phyloP scores from a whole-genome alignment of 768 basidiomycete species.

The Naganishia antarctica region DNA sequence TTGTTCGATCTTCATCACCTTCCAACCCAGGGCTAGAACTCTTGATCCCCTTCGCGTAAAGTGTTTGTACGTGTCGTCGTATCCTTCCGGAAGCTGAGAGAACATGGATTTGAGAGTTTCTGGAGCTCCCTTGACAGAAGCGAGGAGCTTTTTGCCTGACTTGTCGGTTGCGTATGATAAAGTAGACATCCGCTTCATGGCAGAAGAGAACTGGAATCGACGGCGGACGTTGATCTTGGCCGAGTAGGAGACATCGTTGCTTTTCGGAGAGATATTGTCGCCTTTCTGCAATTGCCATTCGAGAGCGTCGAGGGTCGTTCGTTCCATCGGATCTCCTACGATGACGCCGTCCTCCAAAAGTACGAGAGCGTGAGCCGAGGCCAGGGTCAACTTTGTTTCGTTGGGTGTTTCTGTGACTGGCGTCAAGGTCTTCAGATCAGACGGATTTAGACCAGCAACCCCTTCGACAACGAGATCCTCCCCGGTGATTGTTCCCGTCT shows the following conservation, averaged over 20 bases:
- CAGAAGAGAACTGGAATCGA: constrained; percentile 96
- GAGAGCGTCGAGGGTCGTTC: constrained; percentile 84
- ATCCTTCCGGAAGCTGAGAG: constrained; percentile 63
- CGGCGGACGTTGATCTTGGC: constrained; percentile 67
- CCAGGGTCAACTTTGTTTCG: constrained; percentile 80
- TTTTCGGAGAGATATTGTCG: constrained; percentile 66
- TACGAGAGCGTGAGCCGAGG: constrained; percentile 91
- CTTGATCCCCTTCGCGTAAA: constrained; percentile 89
- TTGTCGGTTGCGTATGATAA: constrained; percentile 54
- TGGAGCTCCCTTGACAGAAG: constrained; percentile 87
- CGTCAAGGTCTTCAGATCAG: constrained; percentile 63
- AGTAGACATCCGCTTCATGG: constrained; percentile 96
- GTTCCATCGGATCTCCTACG: constrained; percentile 99
- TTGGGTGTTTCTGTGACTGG: constrained; percentile 69
- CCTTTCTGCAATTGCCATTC: constrained; percentile 74
- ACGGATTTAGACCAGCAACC: constrained; percentile 70
- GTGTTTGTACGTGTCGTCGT: constrained; percentile 92
- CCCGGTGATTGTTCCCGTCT: constrained; percentile 97
- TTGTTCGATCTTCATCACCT: constrained; percentile 69
- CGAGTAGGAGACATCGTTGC: constrained; percentile 52
- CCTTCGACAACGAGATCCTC: constrained; percentile 93
- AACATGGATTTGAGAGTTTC: constrained; percentile 94
- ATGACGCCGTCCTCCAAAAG: constrained; percentile 86
- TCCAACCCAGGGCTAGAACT: constrained; percentile 84
- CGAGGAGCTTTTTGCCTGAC: constrained; percentile 43